phyloP scores from a whole-genome alignment of 192 early-diverging fungal genomes.

The Hyaloraphidium curvatum region DNA sequence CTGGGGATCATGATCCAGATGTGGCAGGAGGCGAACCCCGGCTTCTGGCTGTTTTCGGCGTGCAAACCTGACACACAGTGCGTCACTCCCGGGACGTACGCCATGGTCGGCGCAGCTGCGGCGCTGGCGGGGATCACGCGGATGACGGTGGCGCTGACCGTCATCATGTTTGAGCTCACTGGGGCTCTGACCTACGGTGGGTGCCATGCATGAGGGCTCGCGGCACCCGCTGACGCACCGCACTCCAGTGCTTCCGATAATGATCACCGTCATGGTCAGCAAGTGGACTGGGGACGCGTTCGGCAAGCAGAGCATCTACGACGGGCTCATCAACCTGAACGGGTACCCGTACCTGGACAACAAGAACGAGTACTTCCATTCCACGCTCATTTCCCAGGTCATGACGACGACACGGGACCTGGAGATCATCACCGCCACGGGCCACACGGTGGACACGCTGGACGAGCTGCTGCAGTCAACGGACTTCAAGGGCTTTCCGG shows the following conservation, averaged over 20 bases:
- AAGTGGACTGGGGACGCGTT: conserved; percentile 54
- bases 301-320: conserved; percentile 49
- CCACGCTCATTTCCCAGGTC: conserved; percentile 28
- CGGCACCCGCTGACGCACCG: conserved; percentile 43
- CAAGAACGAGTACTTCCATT: conserved; percentile 28
- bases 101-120: conserved; percentile 82
- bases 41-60: conserved; percentile 18
- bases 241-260: conserved; percentile 19
- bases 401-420: conserved; percentile 41
- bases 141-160: conserved; percentile 77
- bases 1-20: conserved; percentile 66
- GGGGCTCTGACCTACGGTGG: conserved; percentile 87
- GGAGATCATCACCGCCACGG: conserved; percentile 23
- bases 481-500: conserved; percentile 52
- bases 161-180: conserved; percentile 99
- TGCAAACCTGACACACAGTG: conserved; percentile 14
- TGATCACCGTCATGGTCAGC: conserved; percentile 13
- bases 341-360: conserved; percentile 62
- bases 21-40: conserved; percentile 36
- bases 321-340: conserved; percentile 57
- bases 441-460: conserved; percentile 22
- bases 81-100: conserved; percentile 49
- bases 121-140: conserved; percentile 72
- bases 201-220: conserved; percentile 39
- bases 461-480: conserved; percentile 27